Evolutionary conservation across 2,329 filamentous ascomycete genomes (phyloP).

Genomic region (Phialocephala subalpina): DNA sequence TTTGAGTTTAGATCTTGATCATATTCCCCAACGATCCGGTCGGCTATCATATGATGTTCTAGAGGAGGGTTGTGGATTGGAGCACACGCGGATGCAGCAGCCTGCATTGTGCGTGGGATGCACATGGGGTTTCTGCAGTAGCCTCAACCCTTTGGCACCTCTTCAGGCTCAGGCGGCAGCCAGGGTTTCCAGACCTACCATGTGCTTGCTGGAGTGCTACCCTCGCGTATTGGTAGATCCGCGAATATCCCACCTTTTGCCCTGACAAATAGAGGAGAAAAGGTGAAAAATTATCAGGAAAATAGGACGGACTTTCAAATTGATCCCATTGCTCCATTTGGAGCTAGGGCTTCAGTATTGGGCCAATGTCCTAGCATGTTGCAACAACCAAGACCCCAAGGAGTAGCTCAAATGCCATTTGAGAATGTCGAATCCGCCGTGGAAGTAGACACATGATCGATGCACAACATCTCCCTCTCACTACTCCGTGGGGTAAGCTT

Average conservation of each 20-base stretch:
- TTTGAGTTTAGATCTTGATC: not conserved
- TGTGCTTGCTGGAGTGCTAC: not conserved
- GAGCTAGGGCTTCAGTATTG: too few relatives aligned
- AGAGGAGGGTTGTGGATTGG: not conserved
- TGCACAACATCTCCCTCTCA: slow-evolving; percentile 4
- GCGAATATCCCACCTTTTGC: too few relatives aligned
- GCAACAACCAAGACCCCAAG: too few relatives aligned
- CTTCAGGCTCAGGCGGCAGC: not conserved
- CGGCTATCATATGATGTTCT: not conserved
- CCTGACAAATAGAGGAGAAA: too few relatives aligned
- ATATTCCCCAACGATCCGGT: not conserved
- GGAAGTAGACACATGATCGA: slow-evolving; percentile 4
- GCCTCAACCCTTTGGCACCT: slow-evolving; percentile 15
- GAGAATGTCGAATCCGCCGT: slow-evolving; percentile 18
- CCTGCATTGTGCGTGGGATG: slow-evolving; percentile 27
- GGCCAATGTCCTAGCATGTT: too few relatives aligned
- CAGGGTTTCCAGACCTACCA: slow-evolving; percentile 5
- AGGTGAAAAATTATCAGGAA: too few relatives aligned
- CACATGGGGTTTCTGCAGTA: slow-evolving; percentile 28
- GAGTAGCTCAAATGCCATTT: not conserved
- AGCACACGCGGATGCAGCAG: slow-evolving; percentile 19
- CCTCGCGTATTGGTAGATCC: too few relatives aligned
- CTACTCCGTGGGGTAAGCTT: slow-evolving; percentile 6
- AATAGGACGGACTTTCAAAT: too few relatives aligned
- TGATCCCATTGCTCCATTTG: too few relatives aligned